Conservation (phyloP, 257 asterid species). For the Misopates orontium region DNA sequence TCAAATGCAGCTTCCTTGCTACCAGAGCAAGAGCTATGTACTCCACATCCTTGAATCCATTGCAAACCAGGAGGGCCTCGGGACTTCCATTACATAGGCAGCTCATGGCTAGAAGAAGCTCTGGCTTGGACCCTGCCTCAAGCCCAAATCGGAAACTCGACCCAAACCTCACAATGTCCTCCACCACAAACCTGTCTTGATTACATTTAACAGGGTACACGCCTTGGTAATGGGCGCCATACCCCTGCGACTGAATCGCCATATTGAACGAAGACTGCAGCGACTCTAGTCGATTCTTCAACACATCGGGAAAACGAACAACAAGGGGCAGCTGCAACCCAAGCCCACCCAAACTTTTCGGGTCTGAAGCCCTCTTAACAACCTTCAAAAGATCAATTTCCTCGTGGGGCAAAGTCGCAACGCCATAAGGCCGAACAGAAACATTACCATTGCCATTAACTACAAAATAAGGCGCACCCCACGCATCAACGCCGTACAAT, state of each 20-base stretch:
- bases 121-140: constrained; percentile 97
- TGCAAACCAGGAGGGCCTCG: constrained; percentile 78
- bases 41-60: constrained; percentile 91
- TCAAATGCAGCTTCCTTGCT: constrained; percentile 71
- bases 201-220: constrained; percentile 97
- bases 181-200: constrained; percentile 83
- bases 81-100: constrained; percentile 75
- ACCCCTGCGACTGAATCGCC: constrained; percentile 67
- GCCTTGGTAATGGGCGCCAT: constrained; percentile 83
- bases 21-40: constrained; percentile 80
- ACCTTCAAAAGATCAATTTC: constrained; percentile 91
- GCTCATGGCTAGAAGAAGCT: constrained; percentile 93
- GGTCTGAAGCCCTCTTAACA: constrained; percentile 77
- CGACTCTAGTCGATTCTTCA: constrained; percentile 70
- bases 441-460: constrained; percentile 77
- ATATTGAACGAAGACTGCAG: constrained; percentile 66
- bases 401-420: constrained; percentile 66
- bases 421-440: constrained; percentile 66
- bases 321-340: constrained; percentile 82
- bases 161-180: constrained; percentile 89
- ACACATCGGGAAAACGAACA: constrained; percentile 82
- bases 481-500: constrained; percentile 73
- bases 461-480: constrained; percentile 96
- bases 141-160: constrained; percentile 77
- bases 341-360: constrained; percentile 66